Evolutionary conservation across 1,284 basidiomycete species (phyloP).

Genomic region (Trichosporon asahii): DNA sequence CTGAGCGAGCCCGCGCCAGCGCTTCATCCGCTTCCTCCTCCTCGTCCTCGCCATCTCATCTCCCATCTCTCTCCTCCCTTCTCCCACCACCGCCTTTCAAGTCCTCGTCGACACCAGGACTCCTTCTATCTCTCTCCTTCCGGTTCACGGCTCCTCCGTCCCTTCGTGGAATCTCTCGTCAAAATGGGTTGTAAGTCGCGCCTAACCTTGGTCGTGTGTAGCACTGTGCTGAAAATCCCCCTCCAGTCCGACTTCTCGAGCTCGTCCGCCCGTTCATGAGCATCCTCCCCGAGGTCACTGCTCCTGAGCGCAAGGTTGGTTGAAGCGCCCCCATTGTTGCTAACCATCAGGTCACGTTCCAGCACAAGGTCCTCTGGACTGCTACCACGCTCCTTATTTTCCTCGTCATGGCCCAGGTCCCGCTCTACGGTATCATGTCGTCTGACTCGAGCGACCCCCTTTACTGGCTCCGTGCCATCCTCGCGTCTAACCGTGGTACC

Average conservation of each 20-base stretch:
- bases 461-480: conserved; percentile 99
- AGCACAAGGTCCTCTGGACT: conserved; percentile 95
- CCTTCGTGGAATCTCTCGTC: conserved; percentile 25
- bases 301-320: conserved; percentile 85
- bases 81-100: conserved; percentile 11
- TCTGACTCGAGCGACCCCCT: conserved; percentile 96
- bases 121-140: conserved; percentile 6
- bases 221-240: conserved; percentile 2
- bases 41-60: neutral
- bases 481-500: conserved; percentile 95
- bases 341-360: conserved; percentile 73
- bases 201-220: neutral
- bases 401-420: conserved; percentile 95
- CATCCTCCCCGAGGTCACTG: conserved; percentile 89
- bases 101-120: conserved; percentile 11
- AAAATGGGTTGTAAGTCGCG: conserved; percentile 44
- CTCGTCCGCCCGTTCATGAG: conserved; percentile 93
- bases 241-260: conserved; percentile 83
- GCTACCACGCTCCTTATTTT: conserved; percentile 95
- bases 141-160: conserved; percentile 23
- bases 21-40: neutral
- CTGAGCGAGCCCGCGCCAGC: neutral
- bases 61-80: conserved; percentile 9
- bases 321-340: neutral
- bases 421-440: conserved; percentile 95